A percentile compares a stretch with the other conserved stretches of the same genome.
phyloP scores from a whole-genome alignment of 306 rosid genomes.

The Malus fusca region DNA sequence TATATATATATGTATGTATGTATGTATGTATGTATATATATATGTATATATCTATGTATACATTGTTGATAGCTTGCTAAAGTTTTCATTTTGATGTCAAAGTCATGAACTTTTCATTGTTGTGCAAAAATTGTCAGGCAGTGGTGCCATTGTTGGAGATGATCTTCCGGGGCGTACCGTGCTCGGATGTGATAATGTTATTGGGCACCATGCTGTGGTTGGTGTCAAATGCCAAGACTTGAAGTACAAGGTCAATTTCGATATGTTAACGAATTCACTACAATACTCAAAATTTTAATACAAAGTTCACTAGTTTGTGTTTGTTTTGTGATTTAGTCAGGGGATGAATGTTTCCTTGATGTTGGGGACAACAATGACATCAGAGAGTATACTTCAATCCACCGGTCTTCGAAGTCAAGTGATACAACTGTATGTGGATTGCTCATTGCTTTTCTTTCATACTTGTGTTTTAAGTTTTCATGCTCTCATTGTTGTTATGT shows the following conservation, averaged over 20 bases:
- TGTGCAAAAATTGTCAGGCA: constrained; percentile 38
- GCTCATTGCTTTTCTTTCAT: neutral
- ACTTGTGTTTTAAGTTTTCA: constrained; percentile 7
- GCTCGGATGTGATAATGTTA: constrained; percentile 64
- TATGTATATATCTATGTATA: neutral
- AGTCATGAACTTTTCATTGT: neutral
- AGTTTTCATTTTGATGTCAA: neutral
- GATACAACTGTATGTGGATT: constrained; percentile 59
- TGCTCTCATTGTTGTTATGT: constrained; percentile 14
- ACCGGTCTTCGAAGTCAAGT: constrained; percentile 76
- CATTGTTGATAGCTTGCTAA: neutral
- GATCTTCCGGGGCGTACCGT: constrained; percentile 72
- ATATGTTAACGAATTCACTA: neutral
- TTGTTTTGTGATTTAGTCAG: constrained; percentile 45
- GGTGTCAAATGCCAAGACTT: constrained; percentile 84
- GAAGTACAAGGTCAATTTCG: constrained; percentile 66
- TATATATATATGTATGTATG: neutral
- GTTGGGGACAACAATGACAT: constrained; percentile 84
- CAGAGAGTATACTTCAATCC: constrained; percentile 75
- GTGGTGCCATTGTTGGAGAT: constrained; percentile 95
- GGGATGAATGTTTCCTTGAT: constrained; percentile 77
- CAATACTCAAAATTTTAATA: neutral
- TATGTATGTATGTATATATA: too few relatives aligned
- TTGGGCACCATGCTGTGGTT: constrained; percentile 86
- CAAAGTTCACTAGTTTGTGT: constrained; percentile 7